These are phyloP conservation scores for Endothia cerciana DNA, from an alignment of 2,329 filamentous ascomycete genomes.

Conservation along the genomic window DNA sequence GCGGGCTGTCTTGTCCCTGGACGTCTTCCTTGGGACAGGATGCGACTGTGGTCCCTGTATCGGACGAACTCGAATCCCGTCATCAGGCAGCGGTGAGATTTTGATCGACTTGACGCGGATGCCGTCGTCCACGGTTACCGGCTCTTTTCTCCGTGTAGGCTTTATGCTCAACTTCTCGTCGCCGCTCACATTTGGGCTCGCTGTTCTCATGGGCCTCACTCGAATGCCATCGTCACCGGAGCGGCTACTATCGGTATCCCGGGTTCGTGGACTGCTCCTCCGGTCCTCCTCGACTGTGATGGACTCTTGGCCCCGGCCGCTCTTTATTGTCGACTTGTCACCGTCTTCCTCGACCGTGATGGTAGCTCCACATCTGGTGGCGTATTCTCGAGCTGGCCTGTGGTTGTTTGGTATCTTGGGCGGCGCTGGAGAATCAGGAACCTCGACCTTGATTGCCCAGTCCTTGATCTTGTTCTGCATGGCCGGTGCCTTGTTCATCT, in stretches of 20 bases:
- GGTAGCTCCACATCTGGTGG: conserved; percentile 37
- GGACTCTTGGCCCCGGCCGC: conserved; percentile 25
- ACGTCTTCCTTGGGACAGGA: conserved; percentile 37
- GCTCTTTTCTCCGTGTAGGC: conserved; percentile 41
- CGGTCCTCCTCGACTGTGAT: conserved; percentile 30
- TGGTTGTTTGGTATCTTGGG: conserved; percentile 39
- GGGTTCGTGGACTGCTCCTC: conserved; percentile 23
- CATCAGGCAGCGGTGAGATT: conserved; percentile 36
- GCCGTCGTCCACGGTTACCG: conserved; percentile 37
- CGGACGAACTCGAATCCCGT: conserved; percentile 42
- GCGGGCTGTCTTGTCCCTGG: conserved; percentile 32
- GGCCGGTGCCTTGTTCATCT: conserved; percentile 57
- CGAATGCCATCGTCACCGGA: conserved; percentile 44
- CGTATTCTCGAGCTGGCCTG: conserved; percentile 32
- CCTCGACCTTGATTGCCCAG: conserved; percentile 62
- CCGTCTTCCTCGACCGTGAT: conserved; percentile 42
- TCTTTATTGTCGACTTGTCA: conserved; percentile 30
- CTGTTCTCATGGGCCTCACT: conserved; percentile 38
- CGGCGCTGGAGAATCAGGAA: conserved; percentile 45
- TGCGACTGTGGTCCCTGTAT: conserved; percentile 37
- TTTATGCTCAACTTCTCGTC: conserved; percentile 44
- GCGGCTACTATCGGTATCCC: conserved; percentile 13
- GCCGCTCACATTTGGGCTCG: conserved; percentile 32
- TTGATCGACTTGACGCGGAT: conserved; percentile 39
- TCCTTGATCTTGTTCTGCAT: conserved; percentile 64